Evolutionary conservation across 2,329 filamentous ascomycete genomes (phyloP), one percentile per base, ranked within the genome.

Genomic region (Hypoxylon sp.): DNA sequence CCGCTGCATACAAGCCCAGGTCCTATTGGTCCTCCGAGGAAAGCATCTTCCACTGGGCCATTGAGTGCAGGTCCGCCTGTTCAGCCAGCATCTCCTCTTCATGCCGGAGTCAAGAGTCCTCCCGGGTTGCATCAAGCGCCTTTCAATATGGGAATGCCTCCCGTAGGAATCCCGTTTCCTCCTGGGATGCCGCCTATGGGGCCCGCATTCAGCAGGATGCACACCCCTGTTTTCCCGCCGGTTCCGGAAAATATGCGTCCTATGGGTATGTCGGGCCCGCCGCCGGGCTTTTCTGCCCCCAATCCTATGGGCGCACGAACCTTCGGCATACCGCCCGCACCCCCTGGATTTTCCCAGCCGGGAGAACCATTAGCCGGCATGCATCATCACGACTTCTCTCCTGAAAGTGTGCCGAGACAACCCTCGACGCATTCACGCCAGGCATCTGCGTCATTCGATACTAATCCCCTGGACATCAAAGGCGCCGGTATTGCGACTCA

Each of bases 361-460:
- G 75, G 78, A 22, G 82, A 83, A 39, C 74, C 75, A 7, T 59
- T 82, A 8, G 71, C 75, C 6, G 72, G 71, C 43, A 76, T 83
- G 70, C 68, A 65, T 50, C 75, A 77, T 30, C 79, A 79, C 62
- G 69, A 74, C 24, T 82, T 82, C 67, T 75, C 75, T 8, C 69
- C 72, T 41, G 64, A 72, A 61, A 60, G 65, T 67, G 50, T 76
- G 74, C 65, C 80, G 56, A 74, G 75, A 51, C 78, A 76, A 17
- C 76, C 82, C 6, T 75, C 82, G 50, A 76, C 85, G 4, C 93
- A 97, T 77, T 90, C 90, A 7, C 86, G 93, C 65, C 92, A 96
- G 70, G 84, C 87, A 10, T 97, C 93, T 5, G 83, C 83, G 11
- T 89, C 89, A 11, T 87, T 89, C 64, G 91, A 94, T 7, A 43